Evolutionary conservation across 1,139 yeast species (phyloP), one percentile per base, ranked within the genome.

Genomic region (Pichia sp.): DNA sequence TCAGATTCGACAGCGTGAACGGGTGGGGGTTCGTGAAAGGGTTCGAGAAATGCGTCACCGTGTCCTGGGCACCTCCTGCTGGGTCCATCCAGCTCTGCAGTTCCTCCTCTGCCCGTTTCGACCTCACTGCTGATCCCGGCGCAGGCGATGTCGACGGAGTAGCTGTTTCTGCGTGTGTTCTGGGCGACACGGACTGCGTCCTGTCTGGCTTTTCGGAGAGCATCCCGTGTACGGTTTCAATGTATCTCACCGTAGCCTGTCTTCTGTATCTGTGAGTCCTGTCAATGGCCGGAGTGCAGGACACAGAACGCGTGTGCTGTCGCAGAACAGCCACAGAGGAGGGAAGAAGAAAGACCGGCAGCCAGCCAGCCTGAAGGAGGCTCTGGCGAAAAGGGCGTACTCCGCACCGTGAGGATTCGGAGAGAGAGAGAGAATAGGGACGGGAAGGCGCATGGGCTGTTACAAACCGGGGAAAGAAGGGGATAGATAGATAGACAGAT

Each of bases 1-100:
- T 45, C 15, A 53, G 23, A 30, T 53, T 53, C 0, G 50, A 36
- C 31, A 41, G 23, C 3, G 52, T 15, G 26, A 51, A 42, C 8
- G 51, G 47, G n/a, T 36, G 49, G 10, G 31, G 32, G 32, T 26
- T 38, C 5, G 32, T 31, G 19, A 48, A 52, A 2, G 49, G 51
- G 15, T 47, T 44, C 8, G 43, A 19, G 7, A 52, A 52, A 31
- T 42, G 47, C 11, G 40, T 36, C 4, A 36, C 6, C 6, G 40
- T 13, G 40, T 36, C 23, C 23, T 19, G 23, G 23, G 23, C 23
- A 19, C 23, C 23, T 19, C 23, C 40, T 36, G 15, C 15, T 36
- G 40, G 10, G 10, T 36, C 15, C 40, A 36, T 13, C 23, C 23
- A 15, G 15, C 15, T 10, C 40, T 11, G 40, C 7, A 13, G 40